A percentile compares a stretch with the other conserved stretches of the same genome.
These are phyloP conservation scores for Globisporangium emineosum DNA, from an alignment of 352 stramenopile genomes.

Conservation along the genomic window DNA sequence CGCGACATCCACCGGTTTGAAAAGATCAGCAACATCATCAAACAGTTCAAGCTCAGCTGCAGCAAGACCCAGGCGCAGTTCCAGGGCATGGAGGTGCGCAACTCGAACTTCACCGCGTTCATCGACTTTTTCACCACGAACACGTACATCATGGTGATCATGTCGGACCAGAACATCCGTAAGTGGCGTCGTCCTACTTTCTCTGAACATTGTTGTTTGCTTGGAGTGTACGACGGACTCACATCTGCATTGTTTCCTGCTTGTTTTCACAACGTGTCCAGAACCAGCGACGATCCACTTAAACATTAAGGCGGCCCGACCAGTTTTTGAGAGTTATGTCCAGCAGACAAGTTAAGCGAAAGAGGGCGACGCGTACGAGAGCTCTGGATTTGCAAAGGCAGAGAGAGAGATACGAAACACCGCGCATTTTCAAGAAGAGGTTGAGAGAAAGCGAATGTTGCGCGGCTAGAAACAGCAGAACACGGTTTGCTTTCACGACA, in stretches of 20 bases:
- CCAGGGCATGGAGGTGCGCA: conserved; percentile 95
- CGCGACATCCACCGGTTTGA: conserved; percentile 98
- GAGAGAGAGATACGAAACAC: not conserved
- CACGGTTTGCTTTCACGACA: too few species aligned
- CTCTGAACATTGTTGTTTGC: conserved; percentile 4
- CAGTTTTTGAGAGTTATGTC: conserved; percentile 96
- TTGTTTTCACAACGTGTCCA: conserved; percentile 15
- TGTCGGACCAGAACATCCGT: conserved; percentile 90
- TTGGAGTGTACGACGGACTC: conserved; percentile 9
- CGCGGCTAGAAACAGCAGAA: too few species aligned
- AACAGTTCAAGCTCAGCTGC: conserved; percentile 99
- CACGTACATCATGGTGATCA: conserved; percentile 99
- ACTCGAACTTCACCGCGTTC: conserved; percentile 98
- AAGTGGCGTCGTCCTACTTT: conserved; percentile 22
- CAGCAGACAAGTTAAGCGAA: conserved; percentile 89
- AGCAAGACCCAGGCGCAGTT: conserved; percentile 98
- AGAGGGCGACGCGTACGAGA: not conserved
- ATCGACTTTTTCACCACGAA: conserved; percentile 99
- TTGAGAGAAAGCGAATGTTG: too few species aligned
- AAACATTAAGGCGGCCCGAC: conserved; percentile 96
- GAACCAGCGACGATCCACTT: conserved; percentile 94
- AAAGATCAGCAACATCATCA: conserved; percentile 99
- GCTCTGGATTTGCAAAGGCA: not conserved
- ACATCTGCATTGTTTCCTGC: not conserved
- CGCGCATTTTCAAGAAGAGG: too few species aligned